Percentiles rank a stretch among this genome's conserved stretches.
Evolutionary conservation across 2,329 filamentous ascomycete species (phyloP).

Genomic region (Neurospora sp.): DNA sequence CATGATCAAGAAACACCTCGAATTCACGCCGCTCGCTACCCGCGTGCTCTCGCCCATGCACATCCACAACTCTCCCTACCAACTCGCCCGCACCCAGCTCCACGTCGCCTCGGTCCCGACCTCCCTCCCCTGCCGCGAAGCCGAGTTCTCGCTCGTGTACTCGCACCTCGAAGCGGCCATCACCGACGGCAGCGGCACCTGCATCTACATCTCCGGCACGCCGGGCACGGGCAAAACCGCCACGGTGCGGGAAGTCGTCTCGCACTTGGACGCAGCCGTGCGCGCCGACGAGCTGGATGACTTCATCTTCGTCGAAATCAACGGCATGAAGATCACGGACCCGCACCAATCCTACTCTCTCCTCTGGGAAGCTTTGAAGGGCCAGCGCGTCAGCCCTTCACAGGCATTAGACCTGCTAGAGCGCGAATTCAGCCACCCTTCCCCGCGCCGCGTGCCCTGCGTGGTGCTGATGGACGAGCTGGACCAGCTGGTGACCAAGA

Average conservation of each 20-base stretch:
- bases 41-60: constrained; percentile 68
- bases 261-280: constrained; percentile 79
- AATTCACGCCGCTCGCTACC: constrained; percentile 92
- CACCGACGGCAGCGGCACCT: constrained; percentile 82
- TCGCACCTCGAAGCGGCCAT: constrained; percentile 91
- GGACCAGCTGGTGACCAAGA: constrained; percentile 94
- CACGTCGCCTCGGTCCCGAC: constrained; percentile 90
- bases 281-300: constrained; percentile 87
- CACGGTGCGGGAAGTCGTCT: constrained; percentile 89
- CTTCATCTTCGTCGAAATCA: constrained; percentile 98
- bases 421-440: constrained; percentile 85
- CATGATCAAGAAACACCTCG: constrained; percentile 74
- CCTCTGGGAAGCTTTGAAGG: constrained; percentile 91
- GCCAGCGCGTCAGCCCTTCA: constrained; percentile 81
- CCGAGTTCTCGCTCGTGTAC: constrained; percentile 86
- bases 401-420: constrained; percentile 88
- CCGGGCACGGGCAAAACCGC: constrained; percentile 96
- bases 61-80: constrained; percentile 76
- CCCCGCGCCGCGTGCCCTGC: constrained; percentile 81
- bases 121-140: constrained; percentile 81
- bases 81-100: constrained; percentile 75
- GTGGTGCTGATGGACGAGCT: constrained; percentile 98
- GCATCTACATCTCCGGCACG: constrained; percentile 98
- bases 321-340: constrained; percentile 99
- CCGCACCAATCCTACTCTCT: constrained; percentile 93